These are phyloP conservation scores for Lichtheimia ornata DNA, from an alignment of 371 early-diverging fungal species.

Conservation along the genomic window DNA sequence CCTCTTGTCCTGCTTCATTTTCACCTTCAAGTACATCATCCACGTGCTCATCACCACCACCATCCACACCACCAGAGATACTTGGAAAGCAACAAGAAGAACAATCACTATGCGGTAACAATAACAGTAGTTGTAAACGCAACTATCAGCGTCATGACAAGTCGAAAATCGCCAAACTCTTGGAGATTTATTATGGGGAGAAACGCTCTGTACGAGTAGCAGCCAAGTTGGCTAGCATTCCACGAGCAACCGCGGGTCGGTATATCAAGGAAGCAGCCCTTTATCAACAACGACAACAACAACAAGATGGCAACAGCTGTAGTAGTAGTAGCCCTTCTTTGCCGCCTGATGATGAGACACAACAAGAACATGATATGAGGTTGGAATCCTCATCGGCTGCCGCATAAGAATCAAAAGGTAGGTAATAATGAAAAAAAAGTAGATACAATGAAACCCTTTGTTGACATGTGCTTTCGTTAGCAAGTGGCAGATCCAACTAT, in stretches of 20 bases:
- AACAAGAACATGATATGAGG: too few relatives aligned
- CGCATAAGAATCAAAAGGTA: too few relatives aligned
- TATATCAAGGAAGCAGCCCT: not conserved
- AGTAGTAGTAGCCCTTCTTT: too few relatives aligned
- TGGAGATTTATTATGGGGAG: slow-evolving; percentile 2
- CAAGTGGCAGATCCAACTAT: too few relatives aligned
- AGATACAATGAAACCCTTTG: too few relatives aligned
- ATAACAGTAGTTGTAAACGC: not conserved
- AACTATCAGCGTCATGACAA: slow-evolving; percentile 2
- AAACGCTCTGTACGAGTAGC: slow-evolving; percentile 2
- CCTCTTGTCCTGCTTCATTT: not conserved
- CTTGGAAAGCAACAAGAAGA: not conserved
- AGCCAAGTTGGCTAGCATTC: not conserved
- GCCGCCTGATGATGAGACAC: too few relatives aligned
- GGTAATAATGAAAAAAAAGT: too few relatives aligned
- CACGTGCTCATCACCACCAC: not conserved
- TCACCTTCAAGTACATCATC: not conserved
- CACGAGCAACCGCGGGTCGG: not conserved
- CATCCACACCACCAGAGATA: not conserved
- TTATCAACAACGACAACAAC: not conserved
- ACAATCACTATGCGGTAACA: not conserved
- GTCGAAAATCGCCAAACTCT: not conserved
- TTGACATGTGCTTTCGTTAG: too few relatives aligned
- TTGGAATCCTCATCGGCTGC: too few relatives aligned
- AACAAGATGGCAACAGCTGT: too few relatives aligned